Evolutionary conservation across 768 basidiomycete species (phyloP), one percentile per base, ranked within the genome.

Genomic region (Russula earlei): DNA sequence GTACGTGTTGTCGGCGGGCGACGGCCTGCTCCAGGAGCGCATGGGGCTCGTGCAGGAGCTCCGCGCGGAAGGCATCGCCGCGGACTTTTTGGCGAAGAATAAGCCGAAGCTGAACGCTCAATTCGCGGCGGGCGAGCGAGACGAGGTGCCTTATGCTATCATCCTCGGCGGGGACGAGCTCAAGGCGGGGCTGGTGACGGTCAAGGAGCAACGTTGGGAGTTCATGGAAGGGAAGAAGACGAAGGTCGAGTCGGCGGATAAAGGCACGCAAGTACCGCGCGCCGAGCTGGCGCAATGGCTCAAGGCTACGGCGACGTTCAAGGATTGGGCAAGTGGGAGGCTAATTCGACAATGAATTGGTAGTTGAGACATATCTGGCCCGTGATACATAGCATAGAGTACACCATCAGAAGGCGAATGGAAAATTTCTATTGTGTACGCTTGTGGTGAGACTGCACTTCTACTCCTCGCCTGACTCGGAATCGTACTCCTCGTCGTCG

Each of bases 131-230:
- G 89, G 87, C 25, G 96, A 96, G 72, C 84, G 75, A 66, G 94
- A 97, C 65, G 85, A 91, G 61, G 90, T 91, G 40, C 95, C 94
- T 0, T 96, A 91, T 69, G 93, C 87, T 2, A 78, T 97, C 54
- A 89, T 98, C 61, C 73, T 98, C n/a, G 94, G 92, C 9, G 79
- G 78, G 1, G 85, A 87, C 54, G 95, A 99, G 72, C 72, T 92
- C 54, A 83, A 82, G 65, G 78, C 80, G 44, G 96, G 95, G 4
- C 71, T 87, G 37, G 91, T 96, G 29, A 80, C 84, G 36, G 88
- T 99, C 54, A 97, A 97, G 73, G 85, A 94, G 68, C 95, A 98
- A 69, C 78, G 71, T 49, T 91, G 88, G 88, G 80, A 87, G 64
- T 64, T 87, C 22, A 75, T 82, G 11, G 82, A 84, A 36, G 87